phyloP scores from a whole-genome alignment of 2,329 filamentous ascomycete genomes.

The Cryphonectria carpinicola region DNA sequence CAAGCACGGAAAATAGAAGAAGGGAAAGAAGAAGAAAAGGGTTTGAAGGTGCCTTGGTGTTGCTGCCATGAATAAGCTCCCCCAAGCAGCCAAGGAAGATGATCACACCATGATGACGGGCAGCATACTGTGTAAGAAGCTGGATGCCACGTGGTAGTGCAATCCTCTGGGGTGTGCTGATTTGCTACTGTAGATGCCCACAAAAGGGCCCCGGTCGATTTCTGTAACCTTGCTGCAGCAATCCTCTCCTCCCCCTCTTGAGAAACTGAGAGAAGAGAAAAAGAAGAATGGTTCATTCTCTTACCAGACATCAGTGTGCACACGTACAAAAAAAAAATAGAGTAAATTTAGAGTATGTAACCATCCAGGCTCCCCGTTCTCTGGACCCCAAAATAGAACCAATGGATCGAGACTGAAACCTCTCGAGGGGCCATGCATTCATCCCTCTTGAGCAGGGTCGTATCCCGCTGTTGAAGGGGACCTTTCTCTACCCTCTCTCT shows the following conservation, averaged over 20 bases:
- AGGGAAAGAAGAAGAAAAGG: neutral
- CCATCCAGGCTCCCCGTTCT: neutral
- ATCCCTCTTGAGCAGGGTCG: neutral
- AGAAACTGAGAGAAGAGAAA: neutral
- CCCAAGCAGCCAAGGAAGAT: neutral
- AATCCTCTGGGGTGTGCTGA: constrained; percentile 1
- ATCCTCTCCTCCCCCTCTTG: neutral
- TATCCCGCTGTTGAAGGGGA: neutral
- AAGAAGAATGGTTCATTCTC: neutral
- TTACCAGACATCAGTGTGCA: neutral
- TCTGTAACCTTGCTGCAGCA: neutral
- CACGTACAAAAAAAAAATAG: neutral
- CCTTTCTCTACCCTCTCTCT: neutral
- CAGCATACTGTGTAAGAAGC: neutral
- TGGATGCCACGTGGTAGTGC: constrained; percentile 13
- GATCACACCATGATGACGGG: neutral
- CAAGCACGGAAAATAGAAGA: neutral
- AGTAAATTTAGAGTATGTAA: neutral
- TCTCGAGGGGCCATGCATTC: neutral
- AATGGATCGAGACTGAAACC: constrained; percentile 5
- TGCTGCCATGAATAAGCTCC: constrained; percentile 3
- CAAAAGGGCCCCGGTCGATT: neutral
- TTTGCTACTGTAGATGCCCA: neutral
- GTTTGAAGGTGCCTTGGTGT: neutral
- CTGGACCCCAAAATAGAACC: constrained; percentile 5